These are phyloP conservation scores for Fraxinus xanthoxyloides DNA, from an alignment of 305 asterid species.

Conservation along the genomic window DNA sequence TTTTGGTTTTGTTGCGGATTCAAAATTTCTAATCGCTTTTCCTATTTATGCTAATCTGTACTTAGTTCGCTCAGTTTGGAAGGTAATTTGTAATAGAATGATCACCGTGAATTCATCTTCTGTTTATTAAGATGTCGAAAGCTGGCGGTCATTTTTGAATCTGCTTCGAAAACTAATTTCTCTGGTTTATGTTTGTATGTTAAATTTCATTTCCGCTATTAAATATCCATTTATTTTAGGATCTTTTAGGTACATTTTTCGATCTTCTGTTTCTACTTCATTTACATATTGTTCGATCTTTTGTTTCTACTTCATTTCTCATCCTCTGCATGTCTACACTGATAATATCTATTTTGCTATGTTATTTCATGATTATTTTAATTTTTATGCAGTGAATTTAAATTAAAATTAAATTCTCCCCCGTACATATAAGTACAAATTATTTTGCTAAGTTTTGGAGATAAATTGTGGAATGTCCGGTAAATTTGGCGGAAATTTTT, in stretches of 20 bases:
- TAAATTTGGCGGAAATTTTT: constrained; percentile 8
- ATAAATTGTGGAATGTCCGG: not conserved
- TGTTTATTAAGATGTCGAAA: not conserved
- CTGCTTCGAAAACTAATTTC: not conserved
- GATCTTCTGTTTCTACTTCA: not conserved
- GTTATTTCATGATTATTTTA: not conserved
- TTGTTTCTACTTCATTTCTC: not conserved
- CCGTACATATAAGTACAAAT: not conserved
- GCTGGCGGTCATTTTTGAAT: not conserved
- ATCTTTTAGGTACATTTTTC: not conserved
- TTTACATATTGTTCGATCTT: too few species aligned
- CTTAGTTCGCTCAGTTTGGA: not conserved
- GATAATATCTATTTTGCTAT: not conserved
- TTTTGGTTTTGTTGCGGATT: not conserved
- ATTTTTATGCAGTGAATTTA: not conserved
- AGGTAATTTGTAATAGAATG: not conserved
- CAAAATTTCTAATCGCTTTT: not conserved
- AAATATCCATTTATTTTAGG: constrained; percentile 1
- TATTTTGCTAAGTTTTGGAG: constrained; percentile 11
- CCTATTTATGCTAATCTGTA: not conserved
- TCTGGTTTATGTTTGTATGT: not conserved
- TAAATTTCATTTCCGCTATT: not conserved
- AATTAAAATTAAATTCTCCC: not conserved
- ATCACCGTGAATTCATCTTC: not conserved
- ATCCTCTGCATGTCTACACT: not conserved